These are phyloP conservation scores for Sphaerobolus stellatus DNA, from an alignment of 1,284 basidiomycete genomes.

Conservation along the genomic window DNA sequence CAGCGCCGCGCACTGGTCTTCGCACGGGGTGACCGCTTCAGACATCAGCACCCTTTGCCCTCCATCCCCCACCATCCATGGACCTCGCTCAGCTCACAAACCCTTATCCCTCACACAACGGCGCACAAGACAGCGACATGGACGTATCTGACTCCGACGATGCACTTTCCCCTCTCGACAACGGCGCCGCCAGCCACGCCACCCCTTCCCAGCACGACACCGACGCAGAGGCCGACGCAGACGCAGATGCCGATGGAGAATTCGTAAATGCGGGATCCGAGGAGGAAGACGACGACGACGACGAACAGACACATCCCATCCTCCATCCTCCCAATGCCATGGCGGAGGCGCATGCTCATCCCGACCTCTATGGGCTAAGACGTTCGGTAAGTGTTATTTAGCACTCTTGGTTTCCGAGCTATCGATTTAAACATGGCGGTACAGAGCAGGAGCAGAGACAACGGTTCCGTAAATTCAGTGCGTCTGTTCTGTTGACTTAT, in stretches of 20 bases:
- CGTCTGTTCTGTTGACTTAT: neutral
- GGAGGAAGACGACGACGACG: conserved; percentile 5
- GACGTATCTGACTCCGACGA: conserved; percentile 13
- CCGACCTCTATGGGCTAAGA: conserved; percentile 33
- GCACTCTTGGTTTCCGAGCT: neutral
- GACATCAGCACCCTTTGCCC: conserved; percentile 12
- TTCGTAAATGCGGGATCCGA: conserved; percentile 11
- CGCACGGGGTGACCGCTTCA: conserved; percentile 15
- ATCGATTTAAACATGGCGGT: conserved; percentile 4
- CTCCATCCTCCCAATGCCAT: conserved; percentile 5
- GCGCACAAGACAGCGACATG: conserved; percentile 6
- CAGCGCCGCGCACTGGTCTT: conserved; percentile 12
- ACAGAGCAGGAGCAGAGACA: conserved; percentile 22
- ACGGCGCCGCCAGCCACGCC: conserved; percentile 6
- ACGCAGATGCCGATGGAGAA: conserved; percentile 17
- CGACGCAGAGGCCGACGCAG: conserved; percentile 15
- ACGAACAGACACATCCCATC: neutral
- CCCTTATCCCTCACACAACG: neutral
- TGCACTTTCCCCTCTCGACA: conserved; percentile 3
- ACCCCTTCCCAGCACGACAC: conserved; percentile 12
- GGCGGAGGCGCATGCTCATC: conserved; percentile 8
- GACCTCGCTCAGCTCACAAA: conserved; percentile 7
- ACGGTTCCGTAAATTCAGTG: conserved; percentile 15
- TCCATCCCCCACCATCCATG: conserved; percentile 6
- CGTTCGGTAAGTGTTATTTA: conserved; percentile 30